Evolutionary conservation across 2,329 filamentous ascomycete genomes (phyloP), one percentile per base, ranked within the genome.

Genomic region (Botrytis byssoidea): DNA sequence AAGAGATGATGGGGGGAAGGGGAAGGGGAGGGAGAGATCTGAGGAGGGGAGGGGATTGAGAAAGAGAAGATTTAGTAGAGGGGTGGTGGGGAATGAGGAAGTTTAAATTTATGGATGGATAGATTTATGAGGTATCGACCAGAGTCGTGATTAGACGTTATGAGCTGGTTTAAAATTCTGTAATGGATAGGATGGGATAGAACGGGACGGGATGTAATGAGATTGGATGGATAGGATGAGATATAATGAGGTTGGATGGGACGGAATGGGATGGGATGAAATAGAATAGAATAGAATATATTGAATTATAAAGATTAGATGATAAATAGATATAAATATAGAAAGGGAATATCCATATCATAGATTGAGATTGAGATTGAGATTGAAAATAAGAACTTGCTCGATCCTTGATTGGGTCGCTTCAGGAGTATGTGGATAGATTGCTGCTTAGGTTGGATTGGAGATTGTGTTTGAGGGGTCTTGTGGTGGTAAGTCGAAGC

Each of bases 1-100:
- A 10, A 42, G 10, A 1, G 18, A 2, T 25, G 22, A 48, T 25
- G 22, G 22, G 6, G 32, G 16, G 32, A 29, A 22, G 6, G 20
- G 25, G 12, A 25, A 29, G 20, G n/a, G 3, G 29, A 61, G 44
- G 29, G 20, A 12, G 22, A 25, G 10, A 12, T 59, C 32, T 10
- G 55, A 18, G 14, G 20, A 32, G 6, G 29, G 51, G 0, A 22
- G 16, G 4, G 67, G 68, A 63, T 37, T 66, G 25, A 57, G 67
- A 35, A 70, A 60, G 22, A 60, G 67, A 7, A 70, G 67, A 7
- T 70, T 40, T 42, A 59, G 67, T 70, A 29, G 40, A 10, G 67
- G 67, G 18, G 22, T 22, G 25, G 48, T 35, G 22, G 48, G 22
- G 40, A 16, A 5, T 18, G 67, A 42, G 51, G 48, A 70, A n/a